phyloP scores from a whole-genome alignment of 371 early-diverging fungal genomes.

The Rhizomucor pusillus region DNA sequence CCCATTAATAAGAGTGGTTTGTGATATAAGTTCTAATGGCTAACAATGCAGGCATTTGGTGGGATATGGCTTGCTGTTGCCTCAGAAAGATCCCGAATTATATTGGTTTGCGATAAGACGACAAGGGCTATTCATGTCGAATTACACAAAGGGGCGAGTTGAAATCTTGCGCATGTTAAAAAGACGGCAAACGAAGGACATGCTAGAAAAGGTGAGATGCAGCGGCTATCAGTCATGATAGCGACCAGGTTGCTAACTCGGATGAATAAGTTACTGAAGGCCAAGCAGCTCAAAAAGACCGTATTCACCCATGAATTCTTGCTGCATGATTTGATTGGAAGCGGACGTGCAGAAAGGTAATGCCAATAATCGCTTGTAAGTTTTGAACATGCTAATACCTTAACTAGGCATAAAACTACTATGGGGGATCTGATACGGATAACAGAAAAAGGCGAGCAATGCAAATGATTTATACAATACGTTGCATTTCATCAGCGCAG shows the following conservation, averaged over 20 bases:
- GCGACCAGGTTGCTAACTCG: not conserved
- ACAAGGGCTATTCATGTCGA: slow-evolving; percentile 22
- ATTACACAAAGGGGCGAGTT: slow-evolving; percentile 16
- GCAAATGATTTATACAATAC: no score
- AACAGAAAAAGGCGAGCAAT: slow-evolving; percentile 27
- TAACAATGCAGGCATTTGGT: slow-evolving; percentile 7
- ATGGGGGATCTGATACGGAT: slow-evolving; percentile 31
- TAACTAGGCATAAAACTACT: slow-evolving; percentile 22
- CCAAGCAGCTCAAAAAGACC: slow-evolving; percentile 13
- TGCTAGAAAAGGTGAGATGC: slow-evolving; percentile 17
- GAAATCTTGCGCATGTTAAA: slow-evolving; percentile 26
- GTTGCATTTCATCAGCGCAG: no score
- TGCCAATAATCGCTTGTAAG: not conserved
- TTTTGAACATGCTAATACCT: not conserved
- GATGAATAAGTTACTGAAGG: slow-evolving; percentile 14
- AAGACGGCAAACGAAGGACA: slow-evolving; percentile 24
- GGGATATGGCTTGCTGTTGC: slow-evolving; percentile 16
- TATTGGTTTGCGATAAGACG: slow-evolving; percentile 29
- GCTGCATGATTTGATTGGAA: slow-evolving; percentile 26
- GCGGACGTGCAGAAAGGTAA: slow-evolving; percentile 28
- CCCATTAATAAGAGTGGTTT: not conserved
- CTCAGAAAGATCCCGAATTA: slow-evolving; percentile 13
- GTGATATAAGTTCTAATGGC: not conserved
- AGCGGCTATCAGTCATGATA: not conserved
- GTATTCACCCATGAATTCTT: slow-evolving; percentile 21